Percentiles rank a stretch among this genome's conserved stretches.
phyloP scores from a whole-genome alignment of 345 rosid genomes.

The rapeseed (Brassica napus) region Da-Ae NC_063437.1:16122501-16123000 shows the following conservation, averaged over 20 bases:
- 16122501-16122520: too few species aligned
- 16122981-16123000: conserved; percentile 18
- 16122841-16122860: conserved; percentile 6
- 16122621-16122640: conserved; percentile 38
- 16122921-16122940: not conserved
- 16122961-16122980: conserved; percentile 14
- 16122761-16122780: conserved; percentile 26
- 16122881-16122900: not conserved
- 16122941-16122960: conserved; percentile 11
- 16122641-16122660: conserved; percentile 26
- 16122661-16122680: conserved; percentile 34
- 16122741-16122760: conserved; percentile 30
- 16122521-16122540: not conserved
- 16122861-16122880: not conserved
- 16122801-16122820: conserved; percentile 20
- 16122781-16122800: conserved; percentile 36
- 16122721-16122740: conserved; percentile 34
- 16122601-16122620: conserved; percentile 44
- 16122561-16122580: not conserved
- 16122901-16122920: conserved; percentile 13
- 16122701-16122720: conserved; percentile 31
- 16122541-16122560: not conserved
- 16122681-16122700: conserved; percentile 35
- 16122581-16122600: conserved; percentile 5
- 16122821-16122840: not conserved